Evolutionary conservation across 2,329 filamentous ascomycete genomes (phyloP).

Genomic region (Tetracladium maxilliforme): DNA sequence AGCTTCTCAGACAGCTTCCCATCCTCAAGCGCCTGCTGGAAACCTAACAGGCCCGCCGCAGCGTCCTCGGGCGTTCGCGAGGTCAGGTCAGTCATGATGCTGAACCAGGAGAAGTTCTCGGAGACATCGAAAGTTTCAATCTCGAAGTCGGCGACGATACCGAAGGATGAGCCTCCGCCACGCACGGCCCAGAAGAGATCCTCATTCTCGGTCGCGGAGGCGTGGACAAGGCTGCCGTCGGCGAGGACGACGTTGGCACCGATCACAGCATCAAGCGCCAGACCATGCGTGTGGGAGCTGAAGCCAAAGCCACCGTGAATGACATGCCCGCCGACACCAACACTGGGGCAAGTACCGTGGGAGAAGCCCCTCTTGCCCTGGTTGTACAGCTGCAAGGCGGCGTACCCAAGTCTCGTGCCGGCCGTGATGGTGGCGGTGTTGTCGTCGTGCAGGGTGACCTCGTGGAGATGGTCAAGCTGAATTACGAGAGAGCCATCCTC

Average conservation of each 20-base stretch:
- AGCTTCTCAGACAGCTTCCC: too few species aligned
- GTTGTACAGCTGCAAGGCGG: constrained; percentile 19
- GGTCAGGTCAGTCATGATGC: too few species aligned
- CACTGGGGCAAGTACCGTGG: constrained; percentile 27
- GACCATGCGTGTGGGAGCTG: constrained; percentile 29
- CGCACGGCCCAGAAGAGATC: constrained; percentile 11
- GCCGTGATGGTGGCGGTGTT: constrained; percentile 20
- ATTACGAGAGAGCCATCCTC: constrained; percentile 22
- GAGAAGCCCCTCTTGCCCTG: constrained; percentile 20
- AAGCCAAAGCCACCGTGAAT: constrained; percentile 29
- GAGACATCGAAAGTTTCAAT: too few species aligned
- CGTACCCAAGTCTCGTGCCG: constrained; percentile 25
- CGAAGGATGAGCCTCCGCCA: not conserved
- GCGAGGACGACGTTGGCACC: constrained; percentile 29
- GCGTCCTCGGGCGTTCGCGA: too few species aligned
- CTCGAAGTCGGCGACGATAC: too few species aligned
- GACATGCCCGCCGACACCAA: constrained; percentile 29
- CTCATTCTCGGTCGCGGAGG: constrained; percentile 5
- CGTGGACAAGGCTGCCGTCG: constrained; percentile 8
- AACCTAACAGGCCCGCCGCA: too few species aligned
- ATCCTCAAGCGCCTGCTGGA: too few species aligned
- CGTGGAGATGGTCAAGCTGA: constrained; percentile 22
- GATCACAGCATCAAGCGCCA: constrained; percentile 32
- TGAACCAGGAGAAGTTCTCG: too few species aligned
- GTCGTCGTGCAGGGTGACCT: constrained; percentile 13